Evolutionary conservation across 2,329 filamentous ascomycete genomes (phyloP), one percentile per base, ranked within the genome.

Genomic region (Stylonectria norvegica): DNA sequence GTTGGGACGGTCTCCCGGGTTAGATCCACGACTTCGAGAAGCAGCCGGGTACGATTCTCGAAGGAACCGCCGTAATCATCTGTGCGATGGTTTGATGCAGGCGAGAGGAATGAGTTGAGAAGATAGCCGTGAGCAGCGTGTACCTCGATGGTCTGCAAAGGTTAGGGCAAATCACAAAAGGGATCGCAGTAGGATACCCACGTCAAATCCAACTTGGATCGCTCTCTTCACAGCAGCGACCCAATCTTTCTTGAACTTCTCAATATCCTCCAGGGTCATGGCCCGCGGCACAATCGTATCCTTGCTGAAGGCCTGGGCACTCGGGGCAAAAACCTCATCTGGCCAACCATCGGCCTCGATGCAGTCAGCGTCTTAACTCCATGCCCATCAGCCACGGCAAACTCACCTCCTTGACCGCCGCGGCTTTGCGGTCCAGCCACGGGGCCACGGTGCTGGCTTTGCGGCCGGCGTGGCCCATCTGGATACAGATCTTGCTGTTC

Each of bases 381-480:
- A 25, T 25, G 22, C 22, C 7, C 7, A 25, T 7, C 7, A 25
- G 12, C 12, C 7, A 25, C 3, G 2, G 8, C 10, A 9, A 2
- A 10, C 16, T 19, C 37, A 55, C 53, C 46, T 56, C 51, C 32
- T 56, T 42, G 19, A 53, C 48, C 1, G 51, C 51, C 10, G 47
- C 42, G 5, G 41, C 52, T 33, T 56, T 56, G 9, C 53, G 50
- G 15, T 55, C 53, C 8, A 56, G 27, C 54, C 54, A 57, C 5
- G 54, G 53, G 18, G 36, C 53, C 11, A 55, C 50, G 7, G 52
- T 70, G 44, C 64, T 70, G 0, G 73, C 73, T 56, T 79, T 79
- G 10, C 76, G 64, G 0, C 85, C 85, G 0, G 83, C 85, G 53
- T 89, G 85, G 0, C 67, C 83, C 10, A 89, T 67, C 60, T 87